A percentile compares a stretch with the other conserved stretches of the same genome.
Evolutionary conservation across 495 filamentous ascomycete genomes (phyloP).

Genomic region (Wilcoxina mikolae): DNA sequence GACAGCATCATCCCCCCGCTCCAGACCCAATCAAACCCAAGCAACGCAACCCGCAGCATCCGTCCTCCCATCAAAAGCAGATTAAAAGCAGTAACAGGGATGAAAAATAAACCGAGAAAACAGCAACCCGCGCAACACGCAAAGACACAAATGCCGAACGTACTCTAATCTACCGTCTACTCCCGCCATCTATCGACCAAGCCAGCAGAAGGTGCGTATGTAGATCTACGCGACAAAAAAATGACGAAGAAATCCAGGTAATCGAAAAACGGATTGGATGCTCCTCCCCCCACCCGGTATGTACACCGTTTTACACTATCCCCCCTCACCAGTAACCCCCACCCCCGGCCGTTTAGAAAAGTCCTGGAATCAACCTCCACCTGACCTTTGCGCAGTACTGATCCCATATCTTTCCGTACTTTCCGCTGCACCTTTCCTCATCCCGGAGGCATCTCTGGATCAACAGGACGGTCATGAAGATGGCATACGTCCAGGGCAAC

Average conservation of each 20-base stretch:
- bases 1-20: too few species aligned
- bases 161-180: neutral
- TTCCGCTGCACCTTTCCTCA: slow-evolving; percentile 33
- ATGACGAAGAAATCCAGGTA: neutral
- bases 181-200: neutral
- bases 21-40: too few species aligned
- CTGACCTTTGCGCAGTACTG: slow-evolving; percentile 33
- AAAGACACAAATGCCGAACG: neutral
- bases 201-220: neutral
- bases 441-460: slow-evolving; percentile 31
- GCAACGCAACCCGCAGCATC: too few species aligned
- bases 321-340: neutral
- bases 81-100: too few species aligned
- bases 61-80: too few species aligned
- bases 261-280: neutral
- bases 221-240: neutral
- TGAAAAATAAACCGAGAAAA: neutral
- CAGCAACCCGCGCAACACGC: neutral
- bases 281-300: neutral
- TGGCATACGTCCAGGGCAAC: slow-evolving; percentile 36
- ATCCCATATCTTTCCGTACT: slow-evolving; percentile 36
- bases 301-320: neutral
- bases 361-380: slow-evolving; percentile 34
- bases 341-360: slow-evolving; percentile 27
- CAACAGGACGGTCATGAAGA: slow-evolving; percentile 33